Percentiles rank a stretch among this genome's conserved stretches.
Evolutionary conservation across 1,284 basidiomycete species (phyloP).

Genomic region (Coniferiporia weirii): DNA sequence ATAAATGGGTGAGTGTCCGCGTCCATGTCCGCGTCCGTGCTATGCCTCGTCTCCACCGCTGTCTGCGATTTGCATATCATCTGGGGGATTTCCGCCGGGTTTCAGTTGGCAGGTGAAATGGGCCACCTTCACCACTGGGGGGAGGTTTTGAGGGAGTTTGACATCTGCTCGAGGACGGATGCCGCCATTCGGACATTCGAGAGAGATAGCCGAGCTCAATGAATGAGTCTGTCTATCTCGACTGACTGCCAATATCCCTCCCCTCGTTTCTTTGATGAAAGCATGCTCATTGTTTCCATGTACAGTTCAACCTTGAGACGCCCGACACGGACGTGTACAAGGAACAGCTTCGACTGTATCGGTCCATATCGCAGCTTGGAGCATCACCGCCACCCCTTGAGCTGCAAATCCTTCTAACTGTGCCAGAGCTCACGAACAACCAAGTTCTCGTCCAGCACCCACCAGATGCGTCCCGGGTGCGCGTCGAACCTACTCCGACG

Average conservation of each 20-base stretch:
- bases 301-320: constrained; percentile 76
- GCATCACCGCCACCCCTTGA: constrained; percentile 44
- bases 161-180: no score
- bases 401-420: constrained; percentile 61
- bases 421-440: constrained; percentile 63
- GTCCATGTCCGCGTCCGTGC: not conserved
- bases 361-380: constrained; percentile 46
- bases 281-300: constrained; percentile 1
- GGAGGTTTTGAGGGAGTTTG: no score
- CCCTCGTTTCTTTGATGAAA: no score
- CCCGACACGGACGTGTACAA: constrained; percentile 61
- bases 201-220: no score
- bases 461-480: constrained; percentile 51
- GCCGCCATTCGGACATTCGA: no score
- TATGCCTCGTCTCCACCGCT: not conserved
- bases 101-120: no score
- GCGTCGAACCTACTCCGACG: constrained; percentile 60
- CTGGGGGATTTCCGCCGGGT: no score
- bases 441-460: constrained; percentile 64
- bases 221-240: no score
- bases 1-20: constrained; percentile 66
- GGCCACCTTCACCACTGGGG: no score
- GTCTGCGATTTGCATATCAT: not conserved
- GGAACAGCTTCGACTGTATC: constrained; percentile 56
- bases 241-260: no score